A percentile compares a stretch with the other conserved stretches of the same genome.
Evolutionary conservation across 768 basidiomycete species (phyloP).

Genomic region (Leccinum variicolor): DNA sequence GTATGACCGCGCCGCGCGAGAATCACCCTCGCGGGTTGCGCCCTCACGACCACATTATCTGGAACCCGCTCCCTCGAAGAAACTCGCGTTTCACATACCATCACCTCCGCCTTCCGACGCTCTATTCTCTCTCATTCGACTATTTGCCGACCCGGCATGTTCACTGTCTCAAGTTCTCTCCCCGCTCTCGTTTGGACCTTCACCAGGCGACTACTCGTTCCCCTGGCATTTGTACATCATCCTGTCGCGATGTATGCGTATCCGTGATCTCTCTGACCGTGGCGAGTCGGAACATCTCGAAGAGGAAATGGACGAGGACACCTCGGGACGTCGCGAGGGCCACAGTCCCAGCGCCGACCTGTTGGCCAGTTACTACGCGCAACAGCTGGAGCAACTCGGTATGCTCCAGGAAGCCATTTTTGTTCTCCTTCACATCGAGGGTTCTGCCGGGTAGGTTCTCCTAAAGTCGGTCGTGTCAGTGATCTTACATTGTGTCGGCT

Average conservation of each 20-base stretch:
- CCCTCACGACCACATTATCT: slow-evolving; percentile 59
- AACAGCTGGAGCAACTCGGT: slow-evolving; percentile 78
- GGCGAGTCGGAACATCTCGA: slow-evolving; percentile 40
- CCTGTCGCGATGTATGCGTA: slow-evolving; percentile 75
- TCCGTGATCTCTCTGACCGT: slow-evolving; percentile 88
- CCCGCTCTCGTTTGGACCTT: slow-evolving; percentile 71
- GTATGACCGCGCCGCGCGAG: slow-evolving; percentile 48
- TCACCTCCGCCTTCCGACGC: slow-evolving; percentile 58
- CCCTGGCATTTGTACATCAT: slow-evolving; percentile 93
- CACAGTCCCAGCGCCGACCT: slow-evolving; percentile 83
- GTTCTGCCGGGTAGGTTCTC: slow-evolving; percentile 62
- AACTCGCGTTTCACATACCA: slow-evolving; percentile 41
- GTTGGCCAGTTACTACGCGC: slow-evolving; percentile 80
- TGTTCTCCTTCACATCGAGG: slow-evolving; percentile 85
- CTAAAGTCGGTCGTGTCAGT: background rate
- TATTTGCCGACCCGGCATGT: slow-evolving; percentile 69
- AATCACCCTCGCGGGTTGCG: slow-evolving; percentile 41
- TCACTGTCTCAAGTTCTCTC: slow-evolving; percentile 67
- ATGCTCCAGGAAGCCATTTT: slow-evolving; percentile 86
- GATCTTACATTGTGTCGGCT: slow-evolving; percentile 9
- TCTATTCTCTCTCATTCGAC: slow-evolving; percentile 75
- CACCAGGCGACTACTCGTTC: slow-evolving; percentile 76
- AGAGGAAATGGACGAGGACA: slow-evolving; percentile 36
- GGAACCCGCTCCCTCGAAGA: slow-evolving; percentile 27
- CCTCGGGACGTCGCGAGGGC: slow-evolving; percentile 57